Conservation (phyloP, 352 stramenopile genomes). For the Phytophthora lateralis region DNA sequence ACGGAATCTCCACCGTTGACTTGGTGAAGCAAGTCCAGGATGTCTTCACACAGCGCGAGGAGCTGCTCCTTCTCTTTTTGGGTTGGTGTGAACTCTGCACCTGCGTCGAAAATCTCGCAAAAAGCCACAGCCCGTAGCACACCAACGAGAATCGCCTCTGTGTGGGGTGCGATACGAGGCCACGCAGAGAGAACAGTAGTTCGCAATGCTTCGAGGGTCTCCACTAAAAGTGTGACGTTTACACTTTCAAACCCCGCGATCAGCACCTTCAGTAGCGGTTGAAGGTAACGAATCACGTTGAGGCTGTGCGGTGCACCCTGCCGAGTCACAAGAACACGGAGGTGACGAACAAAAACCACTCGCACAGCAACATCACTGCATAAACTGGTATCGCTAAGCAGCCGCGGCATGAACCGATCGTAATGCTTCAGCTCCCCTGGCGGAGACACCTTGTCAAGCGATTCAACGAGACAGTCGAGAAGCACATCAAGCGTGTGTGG, state of each 20-base stretch:
- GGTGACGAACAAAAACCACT: constrained; percentile 55
- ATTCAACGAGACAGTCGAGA: constrained; percentile 59
- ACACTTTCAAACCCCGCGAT: constrained; percentile 71
- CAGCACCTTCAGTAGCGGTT: constrained; percentile 80
- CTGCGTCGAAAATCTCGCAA: constrained; percentile 66
- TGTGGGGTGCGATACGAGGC: constrained; percentile 73
- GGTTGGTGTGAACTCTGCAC: constrained; percentile 28
- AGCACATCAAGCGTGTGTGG: constrained; percentile 57
- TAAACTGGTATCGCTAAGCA: constrained; percentile 73
- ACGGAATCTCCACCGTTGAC: constrained; percentile 17
- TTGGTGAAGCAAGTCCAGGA: constrained; percentile 45
- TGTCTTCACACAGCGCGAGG: constrained; percentile 39
- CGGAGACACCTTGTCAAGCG: constrained; percentile 69
- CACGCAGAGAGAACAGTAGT: constrained; percentile 61
- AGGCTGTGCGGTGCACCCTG: constrained; percentile 74
- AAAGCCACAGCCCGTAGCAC: constrained; percentile 72
- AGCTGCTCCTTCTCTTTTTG: constrained; percentile 39
- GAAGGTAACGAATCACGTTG: constrained; percentile 74
- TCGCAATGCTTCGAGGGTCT: constrained; percentile 67
- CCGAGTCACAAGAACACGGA: constrained; percentile 50
- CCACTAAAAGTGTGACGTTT: constrained; percentile 49
- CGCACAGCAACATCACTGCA: constrained; percentile 62
- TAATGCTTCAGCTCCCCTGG: constrained; percentile 63
- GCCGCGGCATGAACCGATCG: constrained; percentile 65
- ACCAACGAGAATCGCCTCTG: constrained; percentile 67